Evolutionary conservation across 352 stramenopile genomes (phyloP).

Genomic region (Globisporangium spiculum): DNA sequence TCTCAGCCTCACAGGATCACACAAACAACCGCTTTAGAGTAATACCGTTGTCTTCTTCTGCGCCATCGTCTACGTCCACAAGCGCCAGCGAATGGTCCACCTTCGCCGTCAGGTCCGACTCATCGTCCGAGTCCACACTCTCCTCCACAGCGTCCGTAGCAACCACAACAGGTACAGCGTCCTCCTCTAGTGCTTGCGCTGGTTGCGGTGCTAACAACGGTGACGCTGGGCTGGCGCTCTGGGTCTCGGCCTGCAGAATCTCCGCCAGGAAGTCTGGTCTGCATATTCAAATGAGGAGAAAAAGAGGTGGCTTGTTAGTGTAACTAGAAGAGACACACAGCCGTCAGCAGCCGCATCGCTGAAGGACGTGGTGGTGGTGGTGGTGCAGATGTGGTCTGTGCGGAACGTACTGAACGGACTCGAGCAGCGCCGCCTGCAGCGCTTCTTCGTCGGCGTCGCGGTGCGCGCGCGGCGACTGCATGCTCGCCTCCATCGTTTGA

Average conservation of each 20-base stretch:
- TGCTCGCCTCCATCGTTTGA: background rate
- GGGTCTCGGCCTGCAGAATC: conserved; percentile 62
- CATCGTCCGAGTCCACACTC: conserved; percentile 12
- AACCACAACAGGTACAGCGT: background rate
- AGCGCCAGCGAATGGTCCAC: conserved; percentile 12
- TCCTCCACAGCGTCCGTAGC: background rate
- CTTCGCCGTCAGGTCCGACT: conserved; percentile 12
- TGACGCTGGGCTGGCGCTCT: background rate
- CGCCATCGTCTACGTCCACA: conserved; percentile 10
- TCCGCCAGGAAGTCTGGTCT: conserved; percentile 69
- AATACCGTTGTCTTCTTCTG: conserved; percentile 13
- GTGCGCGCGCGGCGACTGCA: conserved; percentile 17
- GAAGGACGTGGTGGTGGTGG: background rate
- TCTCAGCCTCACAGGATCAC: background rate
- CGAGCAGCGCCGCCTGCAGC: conserved; percentile 56
- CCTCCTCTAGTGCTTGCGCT: background rate
- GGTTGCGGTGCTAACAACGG: background rate
- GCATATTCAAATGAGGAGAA: background rate
- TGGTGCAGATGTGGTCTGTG: too few relatives aligned
- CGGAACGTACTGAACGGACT: conserved; percentile 50
- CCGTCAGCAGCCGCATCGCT: background rate
- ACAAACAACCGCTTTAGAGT: background rate
- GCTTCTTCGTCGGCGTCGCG: conserved; percentile 71
- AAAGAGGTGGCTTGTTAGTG: background rate
- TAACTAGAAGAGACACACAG: background rate